Evolutionary conservation across 2,329 filamentous ascomycete species (phyloP).

Genomic region (Cladosporium halotolerans): DNA sequence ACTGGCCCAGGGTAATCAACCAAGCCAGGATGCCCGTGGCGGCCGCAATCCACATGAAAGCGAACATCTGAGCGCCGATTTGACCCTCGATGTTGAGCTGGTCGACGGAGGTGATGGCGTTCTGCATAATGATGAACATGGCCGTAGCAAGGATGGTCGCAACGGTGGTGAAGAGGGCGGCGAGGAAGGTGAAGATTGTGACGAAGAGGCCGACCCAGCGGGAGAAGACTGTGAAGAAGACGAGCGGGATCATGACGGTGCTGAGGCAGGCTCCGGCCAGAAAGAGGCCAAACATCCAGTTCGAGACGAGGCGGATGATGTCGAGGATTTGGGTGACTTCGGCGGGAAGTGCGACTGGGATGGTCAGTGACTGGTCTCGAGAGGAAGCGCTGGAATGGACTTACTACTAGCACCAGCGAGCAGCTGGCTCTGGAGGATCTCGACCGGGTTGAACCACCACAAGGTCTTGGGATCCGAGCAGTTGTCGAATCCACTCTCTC

Average conservation of each 20-base stretch:
- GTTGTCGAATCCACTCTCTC: slow-evolving; percentile 60
- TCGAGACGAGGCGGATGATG: slow-evolving; percentile 66
- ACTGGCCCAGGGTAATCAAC: slow-evolving; percentile 64
- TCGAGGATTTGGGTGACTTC: slow-evolving; percentile 66
- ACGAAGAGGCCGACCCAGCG: slow-evolving; percentile 59
- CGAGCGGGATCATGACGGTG: slow-evolving; percentile 64
- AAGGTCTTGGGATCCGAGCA: slow-evolving; percentile 65
- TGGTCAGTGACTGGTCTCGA: slow-evolving; percentile 19
- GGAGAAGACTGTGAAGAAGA: slow-evolving; percentile 48
- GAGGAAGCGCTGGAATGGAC: slow-evolving; percentile 20
- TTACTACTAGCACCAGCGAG: slow-evolving; percentile 70
- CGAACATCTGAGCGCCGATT: slow-evolving; percentile 70
- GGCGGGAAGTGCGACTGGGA: slow-evolving; percentile 64
- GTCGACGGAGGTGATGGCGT: slow-evolving; percentile 62
- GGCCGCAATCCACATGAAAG: slow-evolving; percentile 81
- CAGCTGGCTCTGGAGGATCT: slow-evolving; percentile 72
- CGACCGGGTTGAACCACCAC: slow-evolving; percentile 89
- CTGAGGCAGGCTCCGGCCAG: slow-evolving; percentile 63
- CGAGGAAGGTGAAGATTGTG: slow-evolving; percentile 60
- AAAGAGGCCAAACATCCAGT: slow-evolving; percentile 88
- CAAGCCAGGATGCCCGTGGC: slow-evolving; percentile 63
- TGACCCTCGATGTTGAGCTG: slow-evolving; percentile 70
- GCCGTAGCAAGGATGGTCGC: slow-evolving; percentile 72
- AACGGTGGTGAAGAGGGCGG: slow-evolving; percentile 60
- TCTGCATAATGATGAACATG: slow-evolving; percentile 75